Evolutionary conservation across 306 rosid genomes (phyloP).

Genomic region (Cicer judaicum): DNA sequence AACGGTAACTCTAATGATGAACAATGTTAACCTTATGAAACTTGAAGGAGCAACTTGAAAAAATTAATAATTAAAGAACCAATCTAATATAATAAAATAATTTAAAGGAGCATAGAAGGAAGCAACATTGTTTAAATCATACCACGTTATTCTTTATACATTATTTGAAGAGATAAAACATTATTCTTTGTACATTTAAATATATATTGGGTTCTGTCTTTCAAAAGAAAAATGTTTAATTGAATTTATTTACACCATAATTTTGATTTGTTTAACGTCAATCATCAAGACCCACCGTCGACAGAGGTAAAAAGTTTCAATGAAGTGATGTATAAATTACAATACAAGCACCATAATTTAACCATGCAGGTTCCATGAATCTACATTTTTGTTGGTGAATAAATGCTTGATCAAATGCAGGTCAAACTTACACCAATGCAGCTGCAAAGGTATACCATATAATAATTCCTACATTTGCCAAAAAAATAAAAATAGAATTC

Average conservation of each 20-base stretch:
- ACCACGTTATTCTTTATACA: background rate
- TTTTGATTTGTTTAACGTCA: slow-evolving; percentile 1
- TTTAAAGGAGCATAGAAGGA: no score
- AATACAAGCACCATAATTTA: slow-evolving; percentile 19
- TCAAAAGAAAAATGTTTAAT: slow-evolving; percentile 12
- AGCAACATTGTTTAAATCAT: no score
- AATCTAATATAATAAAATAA: no score
- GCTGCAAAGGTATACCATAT: slow-evolving; percentile 34
- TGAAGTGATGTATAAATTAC: background rate
- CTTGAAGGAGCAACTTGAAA: no score
- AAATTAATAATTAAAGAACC: no score
- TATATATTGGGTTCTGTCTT: slow-evolving; percentile 17
- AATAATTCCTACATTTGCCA: no score
- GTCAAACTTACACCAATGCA: background rate
- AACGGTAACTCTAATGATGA: no score
- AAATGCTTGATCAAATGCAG: slow-evolving; percentile 2
- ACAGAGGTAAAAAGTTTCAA: slow-evolving; percentile 3
- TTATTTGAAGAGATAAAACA: background rate
- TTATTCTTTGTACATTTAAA: background rate
- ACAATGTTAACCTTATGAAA: no score
- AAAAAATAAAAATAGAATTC: no score
- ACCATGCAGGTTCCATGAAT: slow-evolving; percentile 6
- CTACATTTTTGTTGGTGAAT: background rate
- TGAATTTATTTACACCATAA: slow-evolving; percentile 8
- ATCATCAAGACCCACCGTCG: background rate